phyloP scores from a whole-genome alignment of 768 basidiomycete genomes.

The Boletus huronensis region DNA sequence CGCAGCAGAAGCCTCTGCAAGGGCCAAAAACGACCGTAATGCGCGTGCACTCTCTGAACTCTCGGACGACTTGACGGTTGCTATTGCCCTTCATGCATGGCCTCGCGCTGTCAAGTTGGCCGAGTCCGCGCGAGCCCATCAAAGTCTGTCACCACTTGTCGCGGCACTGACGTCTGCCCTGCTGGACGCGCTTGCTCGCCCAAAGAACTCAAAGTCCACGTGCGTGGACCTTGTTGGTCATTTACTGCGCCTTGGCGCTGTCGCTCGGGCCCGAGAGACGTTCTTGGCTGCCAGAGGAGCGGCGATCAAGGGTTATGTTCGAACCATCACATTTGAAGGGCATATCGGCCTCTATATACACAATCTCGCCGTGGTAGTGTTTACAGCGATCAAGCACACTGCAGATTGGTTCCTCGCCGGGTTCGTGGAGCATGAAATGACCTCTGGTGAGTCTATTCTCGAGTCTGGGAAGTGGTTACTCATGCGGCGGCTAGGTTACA shows the following conservation, averaged over 20 bases:
- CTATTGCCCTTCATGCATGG: conserved; percentile 88
- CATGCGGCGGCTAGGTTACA: conserved; percentile 59
- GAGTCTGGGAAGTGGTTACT: not conserved
- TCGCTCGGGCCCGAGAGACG: conserved; percentile 72
- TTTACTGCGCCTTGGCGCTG: conserved; percentile 71
- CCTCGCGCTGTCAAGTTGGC: conserved; percentile 80
- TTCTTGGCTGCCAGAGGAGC: conserved; percentile 78
- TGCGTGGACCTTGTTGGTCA: conserved; percentile 70
- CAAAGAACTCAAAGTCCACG: conserved; percentile 72
- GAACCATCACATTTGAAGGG: conserved; percentile 88
- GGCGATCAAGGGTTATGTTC: conserved; percentile 71
- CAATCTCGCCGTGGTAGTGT: conserved; percentile 84
- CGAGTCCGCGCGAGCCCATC: conserved; percentile 76
- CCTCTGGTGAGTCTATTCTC: conserved; percentile 64
- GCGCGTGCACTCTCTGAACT: conserved; percentile 87
- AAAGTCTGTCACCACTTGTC: conserved; percentile 60
- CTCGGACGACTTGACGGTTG: conserved; percentile 86
- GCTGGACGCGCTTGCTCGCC: conserved; percentile 67
- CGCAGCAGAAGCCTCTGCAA: conserved; percentile 45
- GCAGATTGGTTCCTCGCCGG: conserved; percentile 97
- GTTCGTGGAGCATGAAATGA: conserved; percentile 92
- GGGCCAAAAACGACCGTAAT: conserved; percentile 78
- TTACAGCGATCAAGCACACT: conserved; percentile 94
- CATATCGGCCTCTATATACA: conserved; percentile 81
- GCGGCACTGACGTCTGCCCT: conserved; percentile 66